These are phyloP conservation scores for Xylariaceae sp. DNA, from an alignment of 2,329 filamentous ascomycete genomes.

Conservation along the genomic window DNA sequence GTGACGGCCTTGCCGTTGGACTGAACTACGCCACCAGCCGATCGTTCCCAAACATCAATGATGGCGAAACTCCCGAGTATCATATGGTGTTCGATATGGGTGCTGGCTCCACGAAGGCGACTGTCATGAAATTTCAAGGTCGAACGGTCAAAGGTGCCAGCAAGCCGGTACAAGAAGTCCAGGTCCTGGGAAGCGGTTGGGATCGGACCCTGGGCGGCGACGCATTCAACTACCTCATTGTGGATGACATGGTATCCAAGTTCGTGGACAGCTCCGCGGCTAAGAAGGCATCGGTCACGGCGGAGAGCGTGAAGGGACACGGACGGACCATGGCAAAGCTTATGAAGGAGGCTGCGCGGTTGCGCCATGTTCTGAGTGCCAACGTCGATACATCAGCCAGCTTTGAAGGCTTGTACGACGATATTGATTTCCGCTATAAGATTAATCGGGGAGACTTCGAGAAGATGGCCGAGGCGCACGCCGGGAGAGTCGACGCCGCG, in stretches of 20 bases:
- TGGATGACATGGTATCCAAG: constrained; percentile 79
- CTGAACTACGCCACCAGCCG: constrained; percentile 91
- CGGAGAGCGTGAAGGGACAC: constrained; percentile 60
- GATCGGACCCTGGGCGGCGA: constrained; percentile 87
- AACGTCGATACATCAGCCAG: constrained; percentile 74
- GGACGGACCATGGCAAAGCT: constrained; percentile 83
- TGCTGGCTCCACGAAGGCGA: constrained; percentile 86
- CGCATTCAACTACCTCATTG: constrained; percentile 75
- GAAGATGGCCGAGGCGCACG: constrained; percentile 60
- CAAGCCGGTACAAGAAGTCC: constrained; percentile 95
- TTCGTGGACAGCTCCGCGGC: constrained; percentile 65
- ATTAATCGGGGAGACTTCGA: constrained; percentile 75
- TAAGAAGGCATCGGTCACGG: constrained; percentile 55
- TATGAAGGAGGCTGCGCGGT: constrained; percentile 82
- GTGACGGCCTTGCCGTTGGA: constrained; percentile 85
- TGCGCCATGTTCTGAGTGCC: constrained; percentile 86
- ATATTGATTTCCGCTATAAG: constrained; percentile 91
- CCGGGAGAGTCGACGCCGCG: constrained; percentile 59
- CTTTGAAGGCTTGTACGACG: constrained; percentile 86
- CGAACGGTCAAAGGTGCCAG: constrained; percentile 89
- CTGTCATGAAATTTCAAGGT: constrained; percentile 82
- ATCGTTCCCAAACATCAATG: constrained; percentile 76
- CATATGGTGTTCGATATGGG: constrained; percentile 98
- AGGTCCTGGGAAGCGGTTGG: constrained; percentile 79
- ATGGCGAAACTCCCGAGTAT: constrained; percentile 80